phyloP scores from a whole-genome alignment of 306 rosid species.

The Acacia confusa region DNA sequence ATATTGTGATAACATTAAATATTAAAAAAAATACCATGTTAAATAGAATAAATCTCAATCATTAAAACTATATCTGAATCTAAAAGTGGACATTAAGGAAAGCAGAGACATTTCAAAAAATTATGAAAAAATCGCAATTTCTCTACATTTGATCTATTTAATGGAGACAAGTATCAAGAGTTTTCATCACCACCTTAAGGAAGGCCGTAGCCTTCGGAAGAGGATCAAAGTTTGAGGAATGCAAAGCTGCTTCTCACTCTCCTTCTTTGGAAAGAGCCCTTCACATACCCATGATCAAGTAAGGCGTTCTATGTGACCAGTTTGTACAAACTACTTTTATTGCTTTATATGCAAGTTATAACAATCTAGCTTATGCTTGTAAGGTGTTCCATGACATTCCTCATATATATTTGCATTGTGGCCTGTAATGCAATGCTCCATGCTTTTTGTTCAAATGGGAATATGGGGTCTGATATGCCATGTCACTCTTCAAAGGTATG shows the following conservation, averaged over 20 bases:
- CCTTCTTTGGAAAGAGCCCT: slow-evolving; percentile 38
- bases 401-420: slow-evolving; percentile 40
- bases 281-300: slow-evolving; percentile 54
- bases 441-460: slow-evolving; percentile 59
- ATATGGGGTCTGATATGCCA: slow-evolving; percentile 49
- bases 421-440: slow-evolving; percentile 68
- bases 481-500: slow-evolving; percentile 52
- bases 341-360: slow-evolving; percentile 30
- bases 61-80: too few relatives aligned
- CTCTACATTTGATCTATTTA: too few relatives aligned
- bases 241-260: slow-evolving; percentile 41
- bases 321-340: slow-evolving; percentile 65
- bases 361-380: slow-evolving; percentile 39
- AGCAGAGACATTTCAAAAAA: too few relatives aligned
- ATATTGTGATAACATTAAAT: too few relatives aligned
- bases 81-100: too few relatives aligned
- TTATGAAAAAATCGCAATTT: too few relatives aligned
- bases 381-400: slow-evolving; percentile 78
- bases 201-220: too few relatives aligned
- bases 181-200: too few relatives aligned
- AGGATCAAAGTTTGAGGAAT: too few relatives aligned
- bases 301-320: slow-evolving; percentile 52
- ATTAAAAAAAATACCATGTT: too few relatives aligned
- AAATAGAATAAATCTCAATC: too few relatives aligned
- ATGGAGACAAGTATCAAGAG: too few relatives aligned